Percentiles rank a stretch among this genome's conserved stretches.
These are phyloP conservation scores for Apiotrichum gamsii DNA, from an alignment of 1,284 basidiomycete genomes.

Conservation along the genomic window DNA sequence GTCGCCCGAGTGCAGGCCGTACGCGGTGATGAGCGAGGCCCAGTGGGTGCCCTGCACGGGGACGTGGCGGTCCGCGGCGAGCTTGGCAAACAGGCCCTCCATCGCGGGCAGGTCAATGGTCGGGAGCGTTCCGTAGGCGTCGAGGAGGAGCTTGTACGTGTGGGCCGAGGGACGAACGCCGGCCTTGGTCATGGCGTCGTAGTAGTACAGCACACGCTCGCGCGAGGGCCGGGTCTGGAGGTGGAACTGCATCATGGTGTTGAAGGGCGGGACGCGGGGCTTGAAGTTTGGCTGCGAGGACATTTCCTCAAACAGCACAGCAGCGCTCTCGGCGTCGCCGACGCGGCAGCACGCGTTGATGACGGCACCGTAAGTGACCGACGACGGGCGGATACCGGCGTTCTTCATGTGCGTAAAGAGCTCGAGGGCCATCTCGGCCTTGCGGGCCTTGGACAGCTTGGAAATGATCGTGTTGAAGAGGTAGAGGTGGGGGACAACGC, in stretches of 20 bases:
- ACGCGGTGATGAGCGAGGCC: slow-evolving; percentile 84
- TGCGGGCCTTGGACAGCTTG: slow-evolving; percentile 84
- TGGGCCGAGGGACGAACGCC: slow-evolving; percentile 72
- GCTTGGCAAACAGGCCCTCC: slow-evolving; percentile 63
- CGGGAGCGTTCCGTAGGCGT: slow-evolving; percentile 80
- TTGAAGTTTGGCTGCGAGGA: slow-evolving; percentile 63
- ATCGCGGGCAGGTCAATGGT: slow-evolving; percentile 72
- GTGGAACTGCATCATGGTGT: slow-evolving; percentile 98
- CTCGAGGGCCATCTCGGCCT: slow-evolving; percentile 78
- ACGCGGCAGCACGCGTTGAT: slow-evolving; percentile 88
- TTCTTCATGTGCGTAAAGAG: slow-evolving; percentile 73
- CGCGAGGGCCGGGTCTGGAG: slow-evolving; percentile 83
- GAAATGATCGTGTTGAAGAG: slow-evolving; percentile 95
- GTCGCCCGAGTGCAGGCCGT: slow-evolving; percentile 74
- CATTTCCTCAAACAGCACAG: slow-evolving; percentile 84
- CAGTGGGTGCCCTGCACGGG: slow-evolving; percentile 78
- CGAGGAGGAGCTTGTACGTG: slow-evolving; percentile 92
- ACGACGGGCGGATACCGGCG: slow-evolving; percentile 59
- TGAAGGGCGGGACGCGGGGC: slow-evolving; percentile 83
- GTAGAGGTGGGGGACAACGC: slow-evolving; percentile 71
- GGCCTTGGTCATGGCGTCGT: slow-evolving; percentile 60
- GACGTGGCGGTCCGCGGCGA: slow-evolving; percentile 55
- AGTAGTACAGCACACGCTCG: slow-evolving; percentile 68
- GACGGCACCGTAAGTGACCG: slow-evolving; percentile 91
- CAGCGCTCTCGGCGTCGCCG: slow-evolving; percentile 78